phyloP scores from a whole-genome alignment of 192 early-diverging fungal genomes.

The Powellomyces hirtus region DNA sequence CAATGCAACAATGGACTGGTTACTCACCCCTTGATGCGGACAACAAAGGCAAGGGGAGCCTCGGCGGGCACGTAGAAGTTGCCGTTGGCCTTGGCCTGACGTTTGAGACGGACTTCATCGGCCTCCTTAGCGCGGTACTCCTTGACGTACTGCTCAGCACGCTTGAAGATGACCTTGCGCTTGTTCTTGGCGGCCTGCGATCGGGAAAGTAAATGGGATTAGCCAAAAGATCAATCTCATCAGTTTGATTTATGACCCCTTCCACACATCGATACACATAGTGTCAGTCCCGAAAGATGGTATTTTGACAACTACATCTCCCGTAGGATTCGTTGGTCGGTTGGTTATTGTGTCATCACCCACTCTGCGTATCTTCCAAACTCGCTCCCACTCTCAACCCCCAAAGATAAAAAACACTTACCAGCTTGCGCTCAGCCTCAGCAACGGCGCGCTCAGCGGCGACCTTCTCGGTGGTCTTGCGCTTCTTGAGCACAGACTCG shows the following conservation, averaged over 20 bases:
- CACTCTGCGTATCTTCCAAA: neutral
- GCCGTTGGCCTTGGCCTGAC: slow-evolving; percentile 87
- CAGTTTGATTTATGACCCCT: neutral
- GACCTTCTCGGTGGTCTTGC: slow-evolving; percentile 60
- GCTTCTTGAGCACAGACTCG: slow-evolving; percentile 66
- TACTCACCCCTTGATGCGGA: slow-evolving; percentile 90
- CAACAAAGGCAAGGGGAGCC: slow-evolving; percentile 95
- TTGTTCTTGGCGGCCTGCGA: slow-evolving; percentile 49
- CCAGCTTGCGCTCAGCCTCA: slow-evolving; percentile 47
- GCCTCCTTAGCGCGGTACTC: slow-evolving; percentile 92
- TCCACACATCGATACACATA: neutral
- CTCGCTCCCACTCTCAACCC: neutral
- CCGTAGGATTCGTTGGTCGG: slow-evolving; percentile 36
- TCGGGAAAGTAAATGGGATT: slow-evolving; percentile 5
- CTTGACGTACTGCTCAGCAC: slow-evolving; percentile 97
- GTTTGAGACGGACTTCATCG: slow-evolving; percentile 86
- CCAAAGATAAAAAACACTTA: slow-evolving; percentile 20
- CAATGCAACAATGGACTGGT: neutral
- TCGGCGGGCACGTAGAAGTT: slow-evolving; percentile 95
- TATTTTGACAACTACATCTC: slow-evolving; percentile 53
- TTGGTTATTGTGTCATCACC: slow-evolving; percentile 23
- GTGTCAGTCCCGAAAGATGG: slow-evolving; percentile 71
- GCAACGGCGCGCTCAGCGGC: slow-evolving; percentile 54
- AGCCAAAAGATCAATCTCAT: neutral
- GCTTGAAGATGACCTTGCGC: slow-evolving; percentile 98